A percentile compares a stretch with the other conserved stretches of the same genome.
phyloP scores from a whole-genome alignment of 2,329 filamentous ascomycete genomes.

The Aureobasidium sp. region DNA sequence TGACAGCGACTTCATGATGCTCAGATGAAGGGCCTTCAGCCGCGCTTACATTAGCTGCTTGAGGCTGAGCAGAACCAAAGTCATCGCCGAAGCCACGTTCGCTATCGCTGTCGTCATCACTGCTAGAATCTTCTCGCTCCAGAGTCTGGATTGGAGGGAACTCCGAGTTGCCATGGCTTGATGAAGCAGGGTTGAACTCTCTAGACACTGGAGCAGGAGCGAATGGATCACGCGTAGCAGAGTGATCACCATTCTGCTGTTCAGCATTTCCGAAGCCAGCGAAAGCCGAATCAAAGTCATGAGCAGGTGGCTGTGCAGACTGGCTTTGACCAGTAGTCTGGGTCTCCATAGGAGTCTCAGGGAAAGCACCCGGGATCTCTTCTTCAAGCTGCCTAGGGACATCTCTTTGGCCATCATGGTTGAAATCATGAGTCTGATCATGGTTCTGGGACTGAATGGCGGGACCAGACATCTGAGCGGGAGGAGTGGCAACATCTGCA shows the following conservation, averaged over 20 bases:
- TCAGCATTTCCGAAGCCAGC: slow-evolving; percentile 56
- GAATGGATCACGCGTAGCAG: slow-evolving; percentile 25
- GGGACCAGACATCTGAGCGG: slow-evolving; percentile 66
- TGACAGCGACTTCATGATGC: neutral
- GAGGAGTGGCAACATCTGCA: slow-evolving; percentile 9
- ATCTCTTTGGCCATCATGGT: slow-evolving; percentile 17
- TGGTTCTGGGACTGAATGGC: slow-evolving; percentile 40
- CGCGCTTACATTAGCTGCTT: slow-evolving; percentile 17
- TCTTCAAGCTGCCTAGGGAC: slow-evolving; percentile 39
- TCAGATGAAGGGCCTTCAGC: slow-evolving; percentile 6
- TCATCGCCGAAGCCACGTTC: slow-evolving; percentile 86
- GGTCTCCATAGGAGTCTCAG: slow-evolving; percentile 34
- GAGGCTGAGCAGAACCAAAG: slow-evolving; percentile 61
- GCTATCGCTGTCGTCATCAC: slow-evolving; percentile 65
- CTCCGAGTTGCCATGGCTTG: slow-evolving; percentile 44
- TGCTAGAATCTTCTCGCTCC: slow-evolving; percentile 62
- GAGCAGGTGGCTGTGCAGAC: neutral
- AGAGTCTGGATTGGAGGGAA: slow-evolving; percentile 92
- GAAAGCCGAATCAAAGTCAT: slow-evolving; percentile 81
- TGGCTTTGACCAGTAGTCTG: slow-evolving; percentile 12
- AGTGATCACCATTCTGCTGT: slow-evolving; percentile 19
- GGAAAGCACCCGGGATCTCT: slow-evolving; percentile 45
- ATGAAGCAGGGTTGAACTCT: slow-evolving; percentile 17
- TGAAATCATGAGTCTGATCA: neutral
- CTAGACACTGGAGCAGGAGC: slow-evolving; percentile 34